Evolutionary conservation across 139 green algal genomes (phyloP), one percentile per base, ranked within the genome.

Genomic region (Astrephomene gubernaculifera): DNA sequence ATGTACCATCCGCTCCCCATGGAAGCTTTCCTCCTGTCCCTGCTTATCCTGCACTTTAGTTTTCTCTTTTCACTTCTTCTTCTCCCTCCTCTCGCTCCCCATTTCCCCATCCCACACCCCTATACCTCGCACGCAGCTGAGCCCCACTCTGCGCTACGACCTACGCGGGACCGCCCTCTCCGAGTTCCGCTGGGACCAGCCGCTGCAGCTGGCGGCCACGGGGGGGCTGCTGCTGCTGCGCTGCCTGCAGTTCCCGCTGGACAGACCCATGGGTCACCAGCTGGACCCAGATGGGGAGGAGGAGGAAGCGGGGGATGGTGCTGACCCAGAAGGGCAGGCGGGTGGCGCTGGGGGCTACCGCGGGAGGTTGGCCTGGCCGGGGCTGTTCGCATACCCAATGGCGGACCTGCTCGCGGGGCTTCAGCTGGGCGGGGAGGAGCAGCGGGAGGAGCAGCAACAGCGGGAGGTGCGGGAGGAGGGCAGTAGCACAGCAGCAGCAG

Each of bases 171-270:
- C 31, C 38, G 36, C 36, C 8, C 57, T 82, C 36, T 1, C 36
- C 4, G 22, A 49, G 22, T 82, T 82, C 36, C 5, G 24, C 12
- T 82, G 74, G 74, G 74, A 82, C 74, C 36, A 49, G 45, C 74
- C 74, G 8, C 29, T 82, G 74, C 74, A 82, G 74, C 49, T 52
- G 5, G 63, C 45, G 21, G 21, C 52, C 74, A 44, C 36, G 0
- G 74, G 54, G 21, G 74, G 74, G 38, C 39, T 71, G 36, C 74
- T 82, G 74, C 74, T 82, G 54, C 74, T 82, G 29, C 74, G 74
- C 36, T 82, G 74, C 74, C 57, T 82, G 54, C 74, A 82, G 54
- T 82, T 82, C 71, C 71, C 45, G 17, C 4, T 80, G 22, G 41
- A 45, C n/a, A n/a, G n/a, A n/a, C 52, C 17, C 52, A 17, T 60